phyloP scores from a whole-genome alignment of 2,329 filamentous ascomycete genomes.

The Shiraia sp. region DNA sequence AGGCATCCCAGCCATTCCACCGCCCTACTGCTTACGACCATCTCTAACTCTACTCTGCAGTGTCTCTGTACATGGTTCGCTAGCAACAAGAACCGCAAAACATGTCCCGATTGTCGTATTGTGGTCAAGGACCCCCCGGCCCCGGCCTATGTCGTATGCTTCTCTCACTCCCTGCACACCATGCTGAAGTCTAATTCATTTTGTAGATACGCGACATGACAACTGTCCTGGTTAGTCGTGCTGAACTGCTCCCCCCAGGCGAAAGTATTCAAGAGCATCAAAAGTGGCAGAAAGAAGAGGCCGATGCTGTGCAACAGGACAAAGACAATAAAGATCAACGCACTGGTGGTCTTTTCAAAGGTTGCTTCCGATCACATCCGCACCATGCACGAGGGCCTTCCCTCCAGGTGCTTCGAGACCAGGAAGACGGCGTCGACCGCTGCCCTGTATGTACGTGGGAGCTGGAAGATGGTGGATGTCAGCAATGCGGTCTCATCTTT shows the following conservation, averaged over 20 bases:
- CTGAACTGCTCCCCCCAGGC: conserved; percentile 64
- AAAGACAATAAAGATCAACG: conserved; percentile 55
- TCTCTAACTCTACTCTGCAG: too few species aligned
- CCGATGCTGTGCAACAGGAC: conserved; percentile 62
- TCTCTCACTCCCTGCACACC: conserved; percentile 4
- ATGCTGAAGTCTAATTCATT: conserved; percentile 2
- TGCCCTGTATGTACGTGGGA: conserved; percentile 68
- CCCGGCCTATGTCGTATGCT: conserved; percentile 66
- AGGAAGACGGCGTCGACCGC: conserved; percentile 63
- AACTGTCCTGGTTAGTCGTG: conserved; percentile 62
- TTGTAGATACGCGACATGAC: conserved; percentile 66
- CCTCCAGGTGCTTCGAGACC: conserved; percentile 55
- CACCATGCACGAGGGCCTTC: conserved; percentile 23
- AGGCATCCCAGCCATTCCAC: conserved; percentile 30
- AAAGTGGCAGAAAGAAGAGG: conserved; percentile 62
- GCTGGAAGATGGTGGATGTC: conserved; percentile 63
- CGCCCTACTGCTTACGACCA: conserved; percentile 25
- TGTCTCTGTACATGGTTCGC: conserved; percentile 62
- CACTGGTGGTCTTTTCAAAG: conserved; percentile 65
- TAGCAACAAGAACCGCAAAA: conserved; percentile 60
- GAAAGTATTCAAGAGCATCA: conserved; percentile 66
- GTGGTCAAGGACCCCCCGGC: conserved; percentile 62
- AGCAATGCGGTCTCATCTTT: conserved; percentile 57
- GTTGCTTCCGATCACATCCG: conserved; percentile 54
- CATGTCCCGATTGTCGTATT: conserved; percentile 70